Base-by-base conservation (phyloP, 2,329 filamentous ascomycete genomes). In the Fusarium penzigii region DNA sequence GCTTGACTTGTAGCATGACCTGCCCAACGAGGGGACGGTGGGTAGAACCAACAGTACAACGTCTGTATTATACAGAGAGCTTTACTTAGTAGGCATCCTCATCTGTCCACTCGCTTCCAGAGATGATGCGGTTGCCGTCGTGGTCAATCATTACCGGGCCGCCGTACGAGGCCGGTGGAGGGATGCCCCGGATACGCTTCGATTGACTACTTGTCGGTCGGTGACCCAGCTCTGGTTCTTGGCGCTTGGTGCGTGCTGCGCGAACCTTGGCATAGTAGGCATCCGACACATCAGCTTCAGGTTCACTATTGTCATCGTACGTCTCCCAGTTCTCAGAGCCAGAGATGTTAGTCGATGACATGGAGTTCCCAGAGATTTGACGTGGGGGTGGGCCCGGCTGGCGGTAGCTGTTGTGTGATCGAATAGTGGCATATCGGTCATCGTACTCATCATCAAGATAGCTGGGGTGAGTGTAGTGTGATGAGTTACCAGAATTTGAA, bases 261-360 rank as follows among this genome's bases (percentile, higher is more conserved):
- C 87, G 82, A 48, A 92, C 75, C 71, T 90, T 91, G 58, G 89
- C 88, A 66, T 90, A 90, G 71, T 96, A 95, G 10, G 84, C 80
- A 55, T 94, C 90, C 5, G 86, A 86, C 1, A 82, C 83, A 68
- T 96, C 92, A 20, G 81, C 79, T 64, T 91, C 89, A 0, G 87
- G 84, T 65, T 91, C 87, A 55, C 88, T 91, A 59, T 82, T 85
- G 69, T 96, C 90, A 63, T 94, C 92, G 65, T 94, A 97, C 10
- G 92, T 96, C 72, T 97, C 93, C 93, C 93, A 97, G 70, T 97
- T 97, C 73, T 97, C 93, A 4, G 90, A 96, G 2, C 90, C 90
- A 6, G 89, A 91, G 25, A 89, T 80, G 17, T 80, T 80, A 1
- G 88, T 90, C n/a, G 90, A 92, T 0, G 86, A 84, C 59, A 85